Evolutionary conservation across 768 basidiomycete species (phyloP), one percentile per base, ranked within the genome.

Genomic region (Russula sp.): DNA sequence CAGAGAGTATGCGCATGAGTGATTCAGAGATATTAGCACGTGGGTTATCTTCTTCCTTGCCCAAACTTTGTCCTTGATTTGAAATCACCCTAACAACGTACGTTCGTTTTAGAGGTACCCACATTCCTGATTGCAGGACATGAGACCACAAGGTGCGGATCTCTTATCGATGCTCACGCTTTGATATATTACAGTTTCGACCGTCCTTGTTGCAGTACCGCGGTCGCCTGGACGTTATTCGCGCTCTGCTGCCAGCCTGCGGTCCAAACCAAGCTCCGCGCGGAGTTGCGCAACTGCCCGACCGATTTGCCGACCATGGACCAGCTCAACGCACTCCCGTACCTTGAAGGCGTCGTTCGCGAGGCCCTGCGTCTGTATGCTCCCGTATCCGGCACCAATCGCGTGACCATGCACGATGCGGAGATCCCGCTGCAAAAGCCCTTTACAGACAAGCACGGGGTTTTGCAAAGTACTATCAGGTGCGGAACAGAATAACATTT

Each of bases 221-320:
- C 74, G 3, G 56, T 75, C 0, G 68, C 74, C 4, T 77, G 76
- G 75, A 69, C 72, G 9, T 60, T 76, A 5, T 73, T 73, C 49
- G 63, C 68, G 5, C 68, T 78, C 7, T 61, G 70, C 6, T 60
- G 67, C 25, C 59, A 73, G 41, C 71, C 70, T 0, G 70, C 71
- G 0, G 57, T 71, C 6, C 77, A 78, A 62, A 63, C 67, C 34
- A 65, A 65, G 52, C 70, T 78, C 7, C 69, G 77, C 9, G 68
- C 69, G 9, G 76, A 78, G 63, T 53, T 72, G 20, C 58, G 61
- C 18, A 63, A 65, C 1, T 69, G 74, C 2, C 42, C 50, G 18
- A 64, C 46, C 62, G 67, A 68, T 20, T 56, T 38, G 11, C 64
- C 59, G 7, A 58, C 64, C 35, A 73, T 73, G 67, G 74, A 75